Evolutionary conservation across 305 asterid genomes (phyloP).

Genomic region (Plantago coronopus): DNA sequence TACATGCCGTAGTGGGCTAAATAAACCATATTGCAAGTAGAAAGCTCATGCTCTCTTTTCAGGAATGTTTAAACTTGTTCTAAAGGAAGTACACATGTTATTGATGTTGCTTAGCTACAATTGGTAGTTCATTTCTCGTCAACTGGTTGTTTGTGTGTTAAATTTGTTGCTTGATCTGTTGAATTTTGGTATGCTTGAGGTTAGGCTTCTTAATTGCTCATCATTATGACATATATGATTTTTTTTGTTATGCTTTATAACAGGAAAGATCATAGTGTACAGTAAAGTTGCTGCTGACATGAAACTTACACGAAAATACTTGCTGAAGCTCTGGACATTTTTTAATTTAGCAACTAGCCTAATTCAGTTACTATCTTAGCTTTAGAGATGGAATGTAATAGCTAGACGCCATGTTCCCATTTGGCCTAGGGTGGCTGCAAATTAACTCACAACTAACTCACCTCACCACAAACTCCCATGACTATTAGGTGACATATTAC

Average conservation of each 20-base stretch:
- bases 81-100: not conserved
- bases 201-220: not conserved
- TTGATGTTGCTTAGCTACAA: not conserved
- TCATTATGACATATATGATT: constrained; percentile 3
- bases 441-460: too few species aligned
- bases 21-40: too few species aligned
- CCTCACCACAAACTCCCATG: not conserved
- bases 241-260: not conserved
- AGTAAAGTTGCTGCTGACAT: not conserved
- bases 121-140: not conserved
- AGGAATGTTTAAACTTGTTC: not conserved
- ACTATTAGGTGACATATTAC: too few species aligned
- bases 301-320: constrained; percentile 12
- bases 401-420: not conserved
- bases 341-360: not conserved
- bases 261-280: not conserved
- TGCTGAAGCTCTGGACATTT: constrained; percentile 10
- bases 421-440: too few species aligned
- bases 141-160: too few species aligned
- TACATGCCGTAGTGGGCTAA: too few species aligned
- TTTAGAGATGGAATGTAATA: too few species aligned
- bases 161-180: constrained; percentile 4
- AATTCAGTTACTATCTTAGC: not conserved
- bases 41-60: too few species aligned
- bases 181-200: constrained; percentile 6